Evolutionary conservation across 805 yeast genomes (phyloP), one percentile per base, ranked within the genome.

Genomic region (Candida montana): DNA sequence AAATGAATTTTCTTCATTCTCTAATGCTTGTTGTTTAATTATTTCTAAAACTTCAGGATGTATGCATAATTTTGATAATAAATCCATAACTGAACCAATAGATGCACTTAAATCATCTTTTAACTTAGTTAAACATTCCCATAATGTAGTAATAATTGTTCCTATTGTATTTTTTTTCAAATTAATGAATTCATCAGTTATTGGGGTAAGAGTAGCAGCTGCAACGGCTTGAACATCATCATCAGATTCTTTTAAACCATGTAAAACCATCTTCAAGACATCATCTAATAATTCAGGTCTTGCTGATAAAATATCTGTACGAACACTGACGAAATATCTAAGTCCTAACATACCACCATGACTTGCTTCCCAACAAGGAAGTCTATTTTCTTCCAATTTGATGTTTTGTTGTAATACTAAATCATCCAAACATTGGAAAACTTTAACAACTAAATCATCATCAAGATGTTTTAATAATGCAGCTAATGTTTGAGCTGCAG

Each of bases 181-280:
- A 30, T 72, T 68, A n/a, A 90, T 90, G 60, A 91, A 87, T 49
- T 87, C 86, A n/a, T 74, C 69, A 2, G 96, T 89, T 35, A 93
- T 86, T 4, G 99, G 99, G 0, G 91, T 72, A 39, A 93, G 67
- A 1, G 96, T 88, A 3, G 95, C 84, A 0, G 99, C 98, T 19
- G 96, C 89, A 35, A 91, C 96, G 8, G 96, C 89, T 61, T 95
- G 97, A 20, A 93, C 98, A 59, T 93, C 99, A 61, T 90, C 98
- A 53, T 89, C 95, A 41, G 79, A 72, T 46, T 73, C 76, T 48
- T 79, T 81, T 36, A 93, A 66, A 3, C 97, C 96, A 62, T 85
- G 87, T 33, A 93, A 67, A 1, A 93, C 98, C 75, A 93, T 85
- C 33, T 78, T 71, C 4, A 90, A 81, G 1, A 90, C 89, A 40